A percentile compares a stretch with the other conserved stretches of the same genome.
Evolutionary conservation across 164 flowering plant genomes (phyloP).

Genomic region (Nelumbo lutea): DNA sequence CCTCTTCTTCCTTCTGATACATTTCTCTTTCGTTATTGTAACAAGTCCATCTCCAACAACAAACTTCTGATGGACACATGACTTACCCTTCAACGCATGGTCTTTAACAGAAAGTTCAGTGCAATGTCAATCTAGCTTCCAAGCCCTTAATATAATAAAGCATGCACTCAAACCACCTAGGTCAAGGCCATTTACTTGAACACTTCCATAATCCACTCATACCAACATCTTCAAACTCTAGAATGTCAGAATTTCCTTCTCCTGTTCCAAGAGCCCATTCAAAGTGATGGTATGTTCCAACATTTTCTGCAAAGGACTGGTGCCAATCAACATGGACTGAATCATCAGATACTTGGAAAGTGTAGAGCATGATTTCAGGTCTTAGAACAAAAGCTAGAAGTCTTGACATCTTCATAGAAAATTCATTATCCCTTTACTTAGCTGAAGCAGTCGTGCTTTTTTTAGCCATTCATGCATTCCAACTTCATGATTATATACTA

Average conservation of each 20-base stretch:
- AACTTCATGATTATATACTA: neutral
- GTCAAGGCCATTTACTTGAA: slow-evolving; percentile 68
- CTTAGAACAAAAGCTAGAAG: neutral
- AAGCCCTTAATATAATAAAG: slow-evolving; percentile 62
- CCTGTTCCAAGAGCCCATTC: slow-evolving; percentile 97
- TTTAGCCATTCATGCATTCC: too few species aligned
- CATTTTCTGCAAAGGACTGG: slow-evolving; percentile 66
- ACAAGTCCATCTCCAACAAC: slow-evolving; percentile 85
- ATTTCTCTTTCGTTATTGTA: slow-evolving; percentile 60
- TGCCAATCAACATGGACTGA: slow-evolving; percentile 83
- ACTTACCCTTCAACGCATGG: slow-evolving; percentile 66
- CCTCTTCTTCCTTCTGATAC: slow-evolving; percentile 65
- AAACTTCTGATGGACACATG: slow-evolving; percentile 77
- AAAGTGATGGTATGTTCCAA: slow-evolving; percentile 81
- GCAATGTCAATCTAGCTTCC: slow-evolving; percentile 66
- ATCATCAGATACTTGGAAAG: slow-evolving; percentile 65
- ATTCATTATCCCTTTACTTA: neutral
- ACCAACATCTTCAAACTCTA: slow-evolving; percentile 92
- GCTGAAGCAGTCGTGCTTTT: neutral
- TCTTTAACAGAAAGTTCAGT: slow-evolving; percentile 69
- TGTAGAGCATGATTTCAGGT: neutral
- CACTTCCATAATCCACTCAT: slow-evolving; percentile 46
- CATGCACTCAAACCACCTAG: slow-evolving; percentile 71
- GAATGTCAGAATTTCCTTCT: slow-evolving; percentile 88
- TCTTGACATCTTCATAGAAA: neutral